Percentiles rank a stretch among this genome's conserved stretches.
These are phyloP conservation scores for Wickerhamiella cacticola DNA, from an alignment of 805 yeast species.

Conservation along the genomic window DNA sequence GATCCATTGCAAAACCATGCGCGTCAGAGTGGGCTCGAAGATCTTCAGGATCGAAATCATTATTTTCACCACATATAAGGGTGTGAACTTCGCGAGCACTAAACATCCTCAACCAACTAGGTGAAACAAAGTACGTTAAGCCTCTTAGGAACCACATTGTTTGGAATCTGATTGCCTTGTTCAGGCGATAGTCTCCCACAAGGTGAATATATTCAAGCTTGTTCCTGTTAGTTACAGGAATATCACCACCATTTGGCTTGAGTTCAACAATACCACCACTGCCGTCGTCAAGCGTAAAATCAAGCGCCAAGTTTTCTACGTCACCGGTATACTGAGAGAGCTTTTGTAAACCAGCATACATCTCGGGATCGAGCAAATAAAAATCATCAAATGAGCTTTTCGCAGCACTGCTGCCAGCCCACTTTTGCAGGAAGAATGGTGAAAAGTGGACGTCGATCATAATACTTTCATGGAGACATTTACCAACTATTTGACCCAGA, in stretches of 20 bases:
- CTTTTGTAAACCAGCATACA: slow-evolving; percentile 54
- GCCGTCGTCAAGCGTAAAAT: slow-evolving; percentile 41
- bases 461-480: slow-evolving; percentile 74
- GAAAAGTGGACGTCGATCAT: slow-evolving; percentile 77
- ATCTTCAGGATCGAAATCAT: slow-evolving; percentile 59
- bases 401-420: slow-evolving; percentile 35
- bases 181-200: slow-evolving; percentile 67
- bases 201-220: slow-evolving; percentile 63
- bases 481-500: slow-evolving; percentile 75
- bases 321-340: slow-evolving; percentile 42
- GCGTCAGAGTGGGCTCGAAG: slow-evolving; percentile 49
- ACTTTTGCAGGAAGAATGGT: slow-evolving; percentile 65
- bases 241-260: slow-evolving; percentile 44
- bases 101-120: slow-evolving; percentile 73
- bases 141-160: slow-evolving; percentile 59
- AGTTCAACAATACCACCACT: slow-evolving; percentile 37
- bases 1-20: slow-evolving; percentile 41
- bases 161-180: slow-evolving; percentile 46
- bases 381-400: slow-evolving; percentile 66
- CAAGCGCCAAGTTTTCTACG: slow-evolving; percentile 50
- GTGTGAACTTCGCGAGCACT: slow-evolving; percentile 72
- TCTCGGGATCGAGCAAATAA: slow-evolving; percentile 51
- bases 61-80: slow-evolving; percentile 69
- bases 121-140: slow-evolving; percentile 50
- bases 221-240: slow-evolving; percentile 48